These are phyloP conservation scores for Magnusiomyces tetraspermus DNA, from an alignment of 1,139 yeast genomes.

Conservation along the genomic window DNA sequence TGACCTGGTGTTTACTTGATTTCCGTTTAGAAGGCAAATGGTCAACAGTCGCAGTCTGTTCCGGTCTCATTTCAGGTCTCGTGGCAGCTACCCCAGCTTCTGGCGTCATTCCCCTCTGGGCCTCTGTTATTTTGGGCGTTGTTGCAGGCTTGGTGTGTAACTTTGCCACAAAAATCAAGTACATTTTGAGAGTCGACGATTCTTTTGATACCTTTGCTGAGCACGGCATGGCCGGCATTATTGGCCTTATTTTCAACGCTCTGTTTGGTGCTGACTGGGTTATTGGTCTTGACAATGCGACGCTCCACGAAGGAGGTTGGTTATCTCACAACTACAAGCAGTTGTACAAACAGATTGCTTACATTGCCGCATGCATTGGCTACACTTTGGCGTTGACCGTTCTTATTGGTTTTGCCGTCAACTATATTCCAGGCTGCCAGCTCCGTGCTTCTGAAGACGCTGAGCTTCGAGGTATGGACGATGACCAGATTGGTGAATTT, in stretches of 20 bases:
- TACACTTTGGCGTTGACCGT: conserved; percentile 75
- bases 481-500: conserved; percentile 95
- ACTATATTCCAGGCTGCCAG: conserved; percentile 74
- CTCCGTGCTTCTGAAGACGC: conserved; percentile 76
- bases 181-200: conserved; percentile 74
- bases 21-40: conserved; percentile 80
- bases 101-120: conserved; percentile 87
- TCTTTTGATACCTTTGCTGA: conserved; percentile 92
- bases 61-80: conserved; percentile 89
- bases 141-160: conserved; percentile 79
- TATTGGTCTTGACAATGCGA: conserved; percentile 71
- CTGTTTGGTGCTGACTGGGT: conserved; percentile 81
- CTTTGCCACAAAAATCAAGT: conserved; percentile 81
- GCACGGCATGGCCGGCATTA: conserved; percentile 93
- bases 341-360: conserved; percentile 81
- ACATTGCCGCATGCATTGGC: conserved; percentile 62
- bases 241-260: conserved; percentile 82
- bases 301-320: conserved; percentile 89
- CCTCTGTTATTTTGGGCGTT: conserved; percentile 75
- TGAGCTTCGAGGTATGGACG: conserved; percentile 86
- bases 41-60: conserved; percentile 92
- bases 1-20: conserved; percentile 88
- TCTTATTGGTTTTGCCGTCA: conserved; percentile 59
- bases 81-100: conserved; percentile 96
- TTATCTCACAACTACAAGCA: conserved; percentile 83